Conservation (phyloP, 2,329 filamentous ascomycete species). For the Calonectria pteridis region DNA sequence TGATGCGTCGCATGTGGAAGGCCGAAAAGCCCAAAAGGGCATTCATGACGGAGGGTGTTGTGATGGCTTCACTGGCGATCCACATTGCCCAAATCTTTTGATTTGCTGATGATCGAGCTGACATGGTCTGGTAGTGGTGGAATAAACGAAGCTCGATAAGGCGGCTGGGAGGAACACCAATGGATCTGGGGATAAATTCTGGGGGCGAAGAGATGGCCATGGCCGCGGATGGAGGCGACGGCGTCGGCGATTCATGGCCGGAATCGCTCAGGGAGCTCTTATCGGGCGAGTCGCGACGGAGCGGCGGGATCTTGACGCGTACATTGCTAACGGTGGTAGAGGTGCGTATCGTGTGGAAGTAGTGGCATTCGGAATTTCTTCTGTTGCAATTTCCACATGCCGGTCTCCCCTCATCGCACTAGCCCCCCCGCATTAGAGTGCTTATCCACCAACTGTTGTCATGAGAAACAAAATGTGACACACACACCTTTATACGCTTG, state of each 20-base stretch:
- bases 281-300: background rate
- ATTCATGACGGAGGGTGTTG: conserved; percentile 11
- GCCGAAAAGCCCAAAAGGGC: conserved; percentile 25
- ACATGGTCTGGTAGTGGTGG: conserved; percentile 24
- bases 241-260: background rate
- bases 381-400: conserved; percentile 16
- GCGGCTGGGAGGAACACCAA: background rate
- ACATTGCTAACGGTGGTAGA: background rate
- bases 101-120: background rate
- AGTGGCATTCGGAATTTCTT: conserved; percentile 11
- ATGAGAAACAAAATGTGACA: background rate
- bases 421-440: background rate
- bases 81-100: conserved; percentile 16
- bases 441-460: too few relatives aligned
- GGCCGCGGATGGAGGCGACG: background rate
- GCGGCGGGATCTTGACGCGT: conserved; percentile 1
- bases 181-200: background rate
- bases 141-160: conserved; percentile 22
- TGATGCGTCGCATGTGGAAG: conserved; percentile 19
- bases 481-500: conserved; percentile 24
- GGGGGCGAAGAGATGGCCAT: background rate
- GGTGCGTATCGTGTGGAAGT: conserved; percentile 14
- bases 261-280: background rate
- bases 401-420: conserved; percentile 23
- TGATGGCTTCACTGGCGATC: conserved; percentile 12